Base-by-base conservation (phyloP, 345 rosid genomes). In the Linum tenue region DNA sequence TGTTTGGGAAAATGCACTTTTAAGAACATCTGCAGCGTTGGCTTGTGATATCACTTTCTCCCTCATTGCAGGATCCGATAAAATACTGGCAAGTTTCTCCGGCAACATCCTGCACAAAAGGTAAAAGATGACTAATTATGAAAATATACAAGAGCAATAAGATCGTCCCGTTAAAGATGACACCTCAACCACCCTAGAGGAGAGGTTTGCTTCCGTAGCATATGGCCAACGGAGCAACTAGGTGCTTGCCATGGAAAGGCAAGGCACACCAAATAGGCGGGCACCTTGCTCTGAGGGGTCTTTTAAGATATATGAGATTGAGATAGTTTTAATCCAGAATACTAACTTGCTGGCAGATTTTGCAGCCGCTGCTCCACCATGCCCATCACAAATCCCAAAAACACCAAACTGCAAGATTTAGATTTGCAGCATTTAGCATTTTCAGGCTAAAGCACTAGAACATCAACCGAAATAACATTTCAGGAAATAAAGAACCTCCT, bases 321-420 rank as follows among this genome's bases (percentile, higher is more conserved):
- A 48, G 51, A 22, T 22, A 22, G 53, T 48, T 66, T 62, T 48
- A 67, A 65, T 74, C 57, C 39, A 37, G 4, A 69, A 68, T 71
- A 89, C 99, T 75, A 68, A 95, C 99, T 85, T 82, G 87, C 83
- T 89, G 31, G 97, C 97, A 78, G 87, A 77, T 74, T 87, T 76
- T 42, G 99, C 99, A 69, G 99, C 99, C 36, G 67, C 88, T 66
- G 67, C 84, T 64, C 99, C 97, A 62, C 96, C 95, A 76, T 95
- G 97, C 70, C 99, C 99, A 84, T 91, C 99, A 77, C 96, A 95
- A 73, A 95, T 80, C 65, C 96, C 88, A 81, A 95, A 95, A 66
- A 89, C 67, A 68, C 99, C 99, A 75, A 88, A 91, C 99, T 95
- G 87, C 77, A 78, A 78, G 65, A 50, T 37, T 10, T 38, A 59